phyloP scores from a whole-genome alignment of 768 basidiomycete genomes.

The Mycena sanguinolenta region DNA sequence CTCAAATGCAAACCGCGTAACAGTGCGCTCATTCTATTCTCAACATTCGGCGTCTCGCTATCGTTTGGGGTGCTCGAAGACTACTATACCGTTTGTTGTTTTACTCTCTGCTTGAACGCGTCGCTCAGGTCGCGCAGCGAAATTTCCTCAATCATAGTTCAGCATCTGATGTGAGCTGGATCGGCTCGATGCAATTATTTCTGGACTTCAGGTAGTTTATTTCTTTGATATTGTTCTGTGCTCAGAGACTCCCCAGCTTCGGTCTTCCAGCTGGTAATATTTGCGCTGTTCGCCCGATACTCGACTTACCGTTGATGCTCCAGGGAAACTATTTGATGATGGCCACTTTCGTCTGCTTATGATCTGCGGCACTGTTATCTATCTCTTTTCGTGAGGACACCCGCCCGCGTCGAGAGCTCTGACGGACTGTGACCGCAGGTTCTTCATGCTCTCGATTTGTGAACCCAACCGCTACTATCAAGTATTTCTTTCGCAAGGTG shows the following conservation, averaged over 20 bases:
- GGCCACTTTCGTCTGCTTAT: conserved; percentile 34
- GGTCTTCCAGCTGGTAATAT: conserved; percentile 33
- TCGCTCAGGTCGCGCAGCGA: conserved; percentile 16
- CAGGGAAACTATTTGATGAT: conserved; percentile 34
- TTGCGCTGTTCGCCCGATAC: neutral
- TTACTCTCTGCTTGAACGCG: neutral
- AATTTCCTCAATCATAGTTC: conserved; percentile 31
- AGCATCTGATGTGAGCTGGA: conserved; percentile 33
- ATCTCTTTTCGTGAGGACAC: conserved; percentile 33
- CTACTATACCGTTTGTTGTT: conserved; percentile 30
- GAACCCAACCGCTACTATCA: conserved; percentile 42
- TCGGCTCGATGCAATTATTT: conserved; percentile 32
- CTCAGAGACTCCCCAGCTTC: conserved; percentile 22
- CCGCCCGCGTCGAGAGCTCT: neutral
- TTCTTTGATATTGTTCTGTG: neutral
- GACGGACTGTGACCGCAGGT: conserved; percentile 7
- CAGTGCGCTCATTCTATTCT: conserved; percentile 35
- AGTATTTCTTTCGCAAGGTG: conserved; percentile 45
- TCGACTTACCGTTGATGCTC: neutral
- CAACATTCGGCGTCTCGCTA: conserved; percentile 33
- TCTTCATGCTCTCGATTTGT: conserved; percentile 44
- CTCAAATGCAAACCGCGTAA: neutral
- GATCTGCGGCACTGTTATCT: conserved; percentile 29
- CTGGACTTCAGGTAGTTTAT: conserved; percentile 31
- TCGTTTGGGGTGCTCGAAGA: conserved; percentile 37